Base-by-base conservation (phyloP, 2,329 filamentous ascomycete genomes). In the Colletotrichum chlorophyti region DNA sequence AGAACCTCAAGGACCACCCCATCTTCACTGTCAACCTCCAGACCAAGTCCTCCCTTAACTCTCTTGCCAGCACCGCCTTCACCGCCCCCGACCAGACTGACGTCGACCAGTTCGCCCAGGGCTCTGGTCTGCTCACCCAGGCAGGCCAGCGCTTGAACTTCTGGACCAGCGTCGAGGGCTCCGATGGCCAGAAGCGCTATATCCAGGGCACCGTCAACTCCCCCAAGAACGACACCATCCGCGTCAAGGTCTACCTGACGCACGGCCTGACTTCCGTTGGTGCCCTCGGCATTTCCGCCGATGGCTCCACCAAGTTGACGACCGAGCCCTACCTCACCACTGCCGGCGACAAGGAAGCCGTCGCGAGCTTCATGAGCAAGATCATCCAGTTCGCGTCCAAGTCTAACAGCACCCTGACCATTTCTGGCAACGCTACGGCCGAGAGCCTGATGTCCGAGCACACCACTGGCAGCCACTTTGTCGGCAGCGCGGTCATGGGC, bases 171-270 rank as follows among this genome's bases (percentile, higher is more conserved):
- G 69, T 78, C 21, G 72, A 74, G 55, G 72, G 71, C 24, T 72
- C 73, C 14, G 72, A 74, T 31, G 77, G 77, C 12, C 66, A 68
- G 29, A 73, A 69, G 48, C 67, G 70, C 15, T 75, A 70, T 59
- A 60, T 75, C 35, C 74, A 82, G 65, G 81, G 77, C 42, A 82
- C 79, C 10, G 78, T 76, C 68, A 76, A 76, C 62, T 73, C 76
- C 0, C 68, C 75, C 2, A 72, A 75, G 9, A 66, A 73, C 32
- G 75, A 76, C 35, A 69, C 75, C 17, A 68, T 83, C 55, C 76
- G 75, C 43, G 72, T 79, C 43, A 78, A 81, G 66, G 72, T 81
- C 4, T 83, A 82, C 70, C 74, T 84, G 12, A 82, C 76, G 17
- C 79, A 82, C 38, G 78, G 79, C 9, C 74, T 79, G 4, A 77